Conservation (phyloP, 805 yeast species). For the Candida methanosorbosa region DNA sequence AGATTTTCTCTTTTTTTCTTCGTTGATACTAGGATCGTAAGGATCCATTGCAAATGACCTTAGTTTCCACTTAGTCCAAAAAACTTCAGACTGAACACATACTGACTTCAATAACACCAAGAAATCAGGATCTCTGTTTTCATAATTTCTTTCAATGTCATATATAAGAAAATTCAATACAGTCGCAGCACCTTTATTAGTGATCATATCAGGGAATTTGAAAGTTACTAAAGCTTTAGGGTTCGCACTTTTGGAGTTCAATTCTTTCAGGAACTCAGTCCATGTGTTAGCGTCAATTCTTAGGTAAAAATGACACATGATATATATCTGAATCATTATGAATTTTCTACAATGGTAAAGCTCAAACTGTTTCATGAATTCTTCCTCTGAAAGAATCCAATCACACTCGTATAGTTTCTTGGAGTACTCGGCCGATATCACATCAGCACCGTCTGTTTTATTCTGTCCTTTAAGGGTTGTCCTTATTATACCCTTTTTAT, state of each 20-base stretch:
- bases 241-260: conserved; percentile 8
- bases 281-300: conserved; percentile 12
- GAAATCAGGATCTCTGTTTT: conserved; percentile 6
- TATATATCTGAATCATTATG: conserved; percentile 15
- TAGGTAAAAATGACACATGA: conserved; percentile 14
- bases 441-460: not conserved
- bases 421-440: not conserved
- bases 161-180: conserved; percentile 9
- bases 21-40: conserved; percentile 2
- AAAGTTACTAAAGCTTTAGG: conserved; percentile 14
- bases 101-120: conserved; percentile 8
- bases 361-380: conserved; percentile 13
- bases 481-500: no score
- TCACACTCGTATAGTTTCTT: conserved; percentile 15
- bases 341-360: conserved; percentile 8
- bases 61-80: conserved; percentile 21
- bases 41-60: conserved; percentile 13
- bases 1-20: conserved; percentile 13
- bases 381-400: conserved; percentile 18
- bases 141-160: conserved; percentile 15
- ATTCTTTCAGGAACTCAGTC: conserved; percentile 8
- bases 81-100: conserved; percentile 10
- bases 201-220: conserved; percentile 6
- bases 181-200: conserved; percentile 6
- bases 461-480: no score